phyloP scores from a whole-genome alignment of 371 early-diverging fungal genomes.

The Capillidium heterosporum region DNA sequence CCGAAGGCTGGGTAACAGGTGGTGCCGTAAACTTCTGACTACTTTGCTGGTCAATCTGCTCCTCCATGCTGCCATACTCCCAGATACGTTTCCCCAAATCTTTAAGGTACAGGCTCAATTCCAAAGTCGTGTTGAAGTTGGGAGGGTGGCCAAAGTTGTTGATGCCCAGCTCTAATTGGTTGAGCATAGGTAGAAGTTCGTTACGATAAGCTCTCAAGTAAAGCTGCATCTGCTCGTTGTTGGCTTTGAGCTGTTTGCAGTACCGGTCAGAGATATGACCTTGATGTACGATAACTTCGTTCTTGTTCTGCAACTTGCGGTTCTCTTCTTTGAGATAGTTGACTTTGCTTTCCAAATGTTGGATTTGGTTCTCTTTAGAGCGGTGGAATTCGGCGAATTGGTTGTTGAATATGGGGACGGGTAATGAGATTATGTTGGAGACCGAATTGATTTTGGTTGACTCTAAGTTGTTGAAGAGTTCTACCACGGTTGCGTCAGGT shows the following conservation, averaged over 20 bases:
- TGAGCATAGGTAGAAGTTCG: conserved; percentile 1
- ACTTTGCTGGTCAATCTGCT: background rate
- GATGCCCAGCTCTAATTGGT: background rate
- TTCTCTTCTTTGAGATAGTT: background rate
- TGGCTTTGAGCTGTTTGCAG: background rate
- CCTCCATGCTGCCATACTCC: conserved; percentile 2
- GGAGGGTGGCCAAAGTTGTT: background rate
- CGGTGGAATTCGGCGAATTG: conserved; percentile 4
- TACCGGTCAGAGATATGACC: background rate
- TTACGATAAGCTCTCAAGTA: background rate
- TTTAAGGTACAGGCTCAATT: background rate
- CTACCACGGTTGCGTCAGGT: too few species aligned
- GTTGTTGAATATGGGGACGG: conserved; percentile 1
- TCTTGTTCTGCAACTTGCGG: background rate
- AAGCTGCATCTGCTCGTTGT: background rate
- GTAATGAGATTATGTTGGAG: background rate
- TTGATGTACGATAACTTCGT: background rate
- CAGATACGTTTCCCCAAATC: conserved; percentile 4
- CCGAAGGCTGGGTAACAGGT: too few species aligned
- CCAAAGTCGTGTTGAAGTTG: background rate
- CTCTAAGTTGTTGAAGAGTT: background rate
- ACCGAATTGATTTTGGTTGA: background rate
- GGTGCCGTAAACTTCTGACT: too few species aligned
- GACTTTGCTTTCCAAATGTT: background rate
- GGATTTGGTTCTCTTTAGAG: background rate